Percentiles rank a stretch among this genome's conserved stretches.
phyloP scores from a whole-genome alignment of 495 filamentous ascomycete genomes.

The Neurospora sp. region DNA sequence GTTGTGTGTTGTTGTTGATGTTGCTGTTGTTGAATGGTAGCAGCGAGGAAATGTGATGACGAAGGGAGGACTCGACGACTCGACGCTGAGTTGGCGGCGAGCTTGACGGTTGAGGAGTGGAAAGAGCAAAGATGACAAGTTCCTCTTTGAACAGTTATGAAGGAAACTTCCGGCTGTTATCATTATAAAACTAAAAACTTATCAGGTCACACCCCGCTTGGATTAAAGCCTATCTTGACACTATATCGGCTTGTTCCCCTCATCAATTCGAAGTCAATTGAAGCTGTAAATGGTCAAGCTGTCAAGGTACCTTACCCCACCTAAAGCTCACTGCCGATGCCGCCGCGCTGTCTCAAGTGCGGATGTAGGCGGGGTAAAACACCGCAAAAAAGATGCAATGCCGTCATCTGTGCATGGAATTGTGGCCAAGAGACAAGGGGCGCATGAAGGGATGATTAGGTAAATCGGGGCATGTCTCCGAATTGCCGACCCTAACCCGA shows the following conservation, averaged over 20 bases:
- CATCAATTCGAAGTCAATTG: not conserved
- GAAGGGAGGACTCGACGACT: not conserved
- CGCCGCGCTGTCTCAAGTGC: not conserved
- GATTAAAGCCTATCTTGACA: not conserved
- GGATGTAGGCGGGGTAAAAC: not conserved
- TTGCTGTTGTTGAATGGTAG: not conserved
- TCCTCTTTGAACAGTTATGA: not conserved
- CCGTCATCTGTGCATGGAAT: not conserved
- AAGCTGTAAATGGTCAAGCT: not conserved
- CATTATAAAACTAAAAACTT: not conserved
- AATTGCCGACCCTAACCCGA: not conserved
- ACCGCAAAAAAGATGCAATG: not conserved
- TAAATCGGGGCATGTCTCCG: not conserved
- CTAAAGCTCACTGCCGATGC: not conserved
- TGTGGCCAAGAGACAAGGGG: not conserved
- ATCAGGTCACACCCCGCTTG: not conserved
- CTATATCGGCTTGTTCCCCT: not conserved
- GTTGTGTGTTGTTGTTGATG: not conserved
- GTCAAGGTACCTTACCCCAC: not conserved
- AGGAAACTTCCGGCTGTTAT: not conserved
- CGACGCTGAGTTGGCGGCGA: not conserved
- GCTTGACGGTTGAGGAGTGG: not conserved
- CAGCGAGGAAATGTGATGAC: not conserved
- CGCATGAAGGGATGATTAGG: not conserved
- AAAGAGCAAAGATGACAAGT: not conserved